Evolutionary conservation across 805 yeast genomes (phyloP), one percentile per base, ranked within the genome.

Genomic region (Candida ovalis): DNA sequence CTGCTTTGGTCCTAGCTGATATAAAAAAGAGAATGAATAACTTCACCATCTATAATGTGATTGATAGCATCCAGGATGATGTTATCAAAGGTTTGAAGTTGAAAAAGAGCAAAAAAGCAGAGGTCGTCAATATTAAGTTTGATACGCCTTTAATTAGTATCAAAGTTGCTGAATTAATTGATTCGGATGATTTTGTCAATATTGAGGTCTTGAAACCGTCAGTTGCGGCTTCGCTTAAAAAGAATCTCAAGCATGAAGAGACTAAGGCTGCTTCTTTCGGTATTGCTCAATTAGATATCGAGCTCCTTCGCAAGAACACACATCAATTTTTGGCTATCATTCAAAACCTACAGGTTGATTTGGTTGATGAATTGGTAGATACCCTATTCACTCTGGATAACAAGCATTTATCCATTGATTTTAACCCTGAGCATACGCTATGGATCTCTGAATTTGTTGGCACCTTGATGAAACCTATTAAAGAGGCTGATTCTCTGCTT

Each of bases 1-100:
- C 57, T 8, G 35, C 58, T 0, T 39, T 50, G 10, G 51, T 55
- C 7, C 15, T 58, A 12, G 50, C 55, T 10, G 61, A 63, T 4
- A 59, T 74, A 1, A 25, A 80, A 0, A 66, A 75, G 1, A 67
- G 64, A 0, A 56, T 81, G 30, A 67, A 70, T 22, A 64, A 63
- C 17, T 67, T 69, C 15, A 68, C 76, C 2, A 60, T 81, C 30
- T 74, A 73, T 9, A 70, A 73, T 12, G 70, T 81, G 4, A 67
- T 90, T 56, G 97, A 91, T 62, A 62, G 63, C 17, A 65, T 89
- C 15, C 95, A 91, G 50, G 62, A 78, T 17, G 78, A 79, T 9
- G 77, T 85, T 2, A 71, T 87, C 12, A 63, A 66, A 30, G 66
- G 69, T 8, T 62, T 87, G 23, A 46, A 37, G 12, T 19, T 22